Evolutionary conservation across 1,284 basidiomycete genomes (phyloP), one percentile per base, ranked within the genome.

Genomic region (Heimioporus retisporus): DNA sequence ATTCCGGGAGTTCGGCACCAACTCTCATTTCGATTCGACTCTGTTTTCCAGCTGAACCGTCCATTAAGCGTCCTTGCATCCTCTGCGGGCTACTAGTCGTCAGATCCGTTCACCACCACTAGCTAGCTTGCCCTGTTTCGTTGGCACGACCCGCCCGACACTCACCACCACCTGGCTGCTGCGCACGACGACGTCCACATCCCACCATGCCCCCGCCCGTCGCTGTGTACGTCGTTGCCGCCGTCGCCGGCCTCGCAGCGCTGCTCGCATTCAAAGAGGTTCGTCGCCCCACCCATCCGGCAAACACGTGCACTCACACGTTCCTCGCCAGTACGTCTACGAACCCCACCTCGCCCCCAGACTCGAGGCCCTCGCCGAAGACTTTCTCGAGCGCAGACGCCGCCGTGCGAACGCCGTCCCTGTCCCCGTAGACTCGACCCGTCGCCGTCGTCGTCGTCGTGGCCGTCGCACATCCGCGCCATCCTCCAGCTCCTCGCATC

Each of bases 261-360:
- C 76, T 74, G 2, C n/a, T 81, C 51, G 83, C 80, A 2, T 85
- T 86, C 71, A 82, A 82, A 64, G 80, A 86, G 82, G 84, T 85
- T 55, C 31, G 50, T 59, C 28, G 28, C 28, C 28, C 28, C 28
- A 28, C 28, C 46, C 48, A 46, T 50, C 53, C 55, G 42, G 19
- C 56, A 63, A 61, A 66, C 71, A 70, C 72, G 65, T 75, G 75
- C 61, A 60, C 76, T 75, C 65, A 72, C 73, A 73, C 65, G 55
- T 65, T 57, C 55, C 10, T 56, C 28, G 61, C 60, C 62, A 90
- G 88, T 86, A 85, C 65, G 82, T 90, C n/a, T 90, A 88, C 61
- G 88, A 90, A 66, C 89, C 89, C 6, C 88, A 89, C 68, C 82
- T 90, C 60, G 88, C 88, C 44, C 88, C 88, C 0, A 82, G 75